These are phyloP conservation scores for Leccinum imitatum DNA, from an alignment of 768 basidiomycete genomes.

Conservation along the genomic window DNA sequence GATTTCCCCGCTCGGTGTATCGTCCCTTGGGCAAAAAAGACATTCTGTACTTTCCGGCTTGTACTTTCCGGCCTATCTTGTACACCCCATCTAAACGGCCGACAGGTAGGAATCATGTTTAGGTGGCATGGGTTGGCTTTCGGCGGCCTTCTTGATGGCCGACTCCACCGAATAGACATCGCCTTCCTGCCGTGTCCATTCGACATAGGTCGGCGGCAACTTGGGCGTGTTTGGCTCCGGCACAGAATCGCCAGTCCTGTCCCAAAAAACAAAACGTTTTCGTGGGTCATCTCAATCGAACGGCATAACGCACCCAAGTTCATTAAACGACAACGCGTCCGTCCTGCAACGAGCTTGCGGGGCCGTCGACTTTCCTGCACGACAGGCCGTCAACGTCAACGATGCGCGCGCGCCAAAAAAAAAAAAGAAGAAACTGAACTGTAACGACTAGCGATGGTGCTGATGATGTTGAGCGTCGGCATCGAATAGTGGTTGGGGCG, in stretches of 20 bases:
- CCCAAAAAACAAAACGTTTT: not conserved
- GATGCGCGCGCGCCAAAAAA: not conserved
- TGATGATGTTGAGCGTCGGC: constrained; percentile 27
- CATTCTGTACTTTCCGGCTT: not conserved
- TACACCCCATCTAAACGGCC: constrained; percentile 11
- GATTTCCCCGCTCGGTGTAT: not conserved
- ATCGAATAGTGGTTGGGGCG: constrained; percentile 11
- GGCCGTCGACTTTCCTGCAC: constrained; percentile 16
- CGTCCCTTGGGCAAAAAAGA: not conserved
- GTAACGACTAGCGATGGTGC: constrained; percentile 19
- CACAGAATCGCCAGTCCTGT: constrained; percentile 11
- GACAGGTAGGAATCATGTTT: constrained; percentile 1
- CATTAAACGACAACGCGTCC: constrained; percentile 18
- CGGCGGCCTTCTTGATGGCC: constrained; percentile 3
- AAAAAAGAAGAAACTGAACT: constrained; percentile 2
- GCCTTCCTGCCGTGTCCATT: constrained; percentile 8
- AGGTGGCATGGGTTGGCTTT: constrained; percentile 2
- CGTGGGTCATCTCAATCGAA: not conserved
- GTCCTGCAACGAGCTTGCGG: constrained; percentile 10
- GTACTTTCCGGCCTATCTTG: not conserved
- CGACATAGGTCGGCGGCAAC: constrained; percentile 21
- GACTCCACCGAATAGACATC: constrained; percentile 7
- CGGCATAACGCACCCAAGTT: constrained; percentile 12
- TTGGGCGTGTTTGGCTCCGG: constrained; percentile 12
- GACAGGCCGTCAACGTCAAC: not conserved